Percentiles rank a stretch among this genome's conserved stretches.
Conservation (phyloP, 1,284 basidiomycete species). For the Melampsora americana region DNA sequence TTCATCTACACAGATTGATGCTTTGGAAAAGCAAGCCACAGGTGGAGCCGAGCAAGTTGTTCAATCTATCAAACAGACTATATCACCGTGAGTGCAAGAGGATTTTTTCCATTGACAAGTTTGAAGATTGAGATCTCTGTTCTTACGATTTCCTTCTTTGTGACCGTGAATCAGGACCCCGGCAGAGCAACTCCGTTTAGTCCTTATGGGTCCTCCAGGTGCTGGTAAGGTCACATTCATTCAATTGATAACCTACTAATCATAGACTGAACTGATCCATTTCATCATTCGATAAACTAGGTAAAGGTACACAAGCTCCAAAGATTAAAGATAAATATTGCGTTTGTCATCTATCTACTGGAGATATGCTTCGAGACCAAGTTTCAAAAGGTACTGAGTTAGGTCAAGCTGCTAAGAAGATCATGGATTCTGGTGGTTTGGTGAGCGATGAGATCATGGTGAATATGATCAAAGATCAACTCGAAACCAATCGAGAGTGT, state of each 20-base stretch:
- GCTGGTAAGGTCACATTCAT: conserved; percentile 65
- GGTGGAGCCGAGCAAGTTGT: conserved; percentile 13
- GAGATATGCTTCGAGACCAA: conserved; percentile 96
- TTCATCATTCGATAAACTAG: conserved; percentile 56
- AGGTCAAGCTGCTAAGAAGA: conserved; percentile 89
- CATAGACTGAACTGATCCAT: conserved; percentile 4
- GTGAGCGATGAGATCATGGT: conserved; percentile 97
- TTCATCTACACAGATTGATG: conserved; percentile 16
- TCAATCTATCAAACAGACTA: conserved; percentile 8
- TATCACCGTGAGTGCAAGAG: conserved; percentile 4
- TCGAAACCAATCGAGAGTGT: conserved; percentile 87
- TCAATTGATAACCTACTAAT: not conserved
- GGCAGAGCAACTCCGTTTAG: conserved; percentile 37
- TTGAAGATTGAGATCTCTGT: not conserved
- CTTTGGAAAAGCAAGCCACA: conserved; percentile 32
- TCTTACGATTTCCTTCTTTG: not conserved
- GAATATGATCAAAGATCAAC: conserved; percentile 92
- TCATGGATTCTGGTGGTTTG: conserved; percentile 92
- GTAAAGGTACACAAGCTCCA: conserved; percentile 97
- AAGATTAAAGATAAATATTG: conserved; percentile 87
- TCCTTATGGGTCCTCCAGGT: conserved; percentile 92
- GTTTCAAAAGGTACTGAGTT: conserved; percentile 81
- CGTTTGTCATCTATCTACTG: conserved; percentile 95
- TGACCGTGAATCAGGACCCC: conserved; percentile 9
- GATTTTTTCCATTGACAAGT: not conserved